Base-by-base conservation (phyloP, 2,329 filamentous ascomycete genomes). In the Pezicula carpinea region DNA sequence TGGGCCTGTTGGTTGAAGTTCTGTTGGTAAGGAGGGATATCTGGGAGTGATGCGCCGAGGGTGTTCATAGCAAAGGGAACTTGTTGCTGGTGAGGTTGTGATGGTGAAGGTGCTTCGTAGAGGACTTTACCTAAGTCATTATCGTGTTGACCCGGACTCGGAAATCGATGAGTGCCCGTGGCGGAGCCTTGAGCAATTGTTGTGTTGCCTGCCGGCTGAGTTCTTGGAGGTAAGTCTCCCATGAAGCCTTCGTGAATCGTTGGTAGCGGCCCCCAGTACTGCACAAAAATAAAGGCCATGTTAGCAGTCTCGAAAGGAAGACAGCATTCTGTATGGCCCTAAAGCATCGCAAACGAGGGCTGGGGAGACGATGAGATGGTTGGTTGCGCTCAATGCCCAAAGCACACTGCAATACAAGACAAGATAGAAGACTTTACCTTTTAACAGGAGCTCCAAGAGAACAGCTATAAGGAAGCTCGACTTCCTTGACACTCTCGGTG, bases 1-100 rank as follows among this genome's bases (percentile, higher is more conserved):
- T 59, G 56, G 3, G 41, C 29, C 15, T 48, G 34, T 6, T 43
- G 14, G 39, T 50, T 50, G 6, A 47, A 43, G 34, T 60, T 59
- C 29, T 48, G 53, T 41, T 57, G 57, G 39, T 61, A 58, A 8
- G 49, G 46, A 8, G 49, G 46, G 32, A 43, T 32, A 35, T 62
- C 59, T 34, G 61, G 58, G 8, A 64, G 48, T 3, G 55, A 46
- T 17, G 43, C 50, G 31, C 52, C 53, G 5, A 64, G 44, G 34
- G 48, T 43, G n/a, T 39, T 46, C 53, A 64, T 55, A 32, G 54
- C 53, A 33, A 62, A 63, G 11, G 51, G 17, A 19, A 60, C 56
- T 26, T 48, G 46, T 51, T 55, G 56, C 23, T 44, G 38, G 15
- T 10, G 38, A 42, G 48, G 39, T 15, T 53, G 50, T 21, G 49